Base-by-base conservation (phyloP, 257 asterid genomes). In the Solanum infundibuliforme region DNA sequence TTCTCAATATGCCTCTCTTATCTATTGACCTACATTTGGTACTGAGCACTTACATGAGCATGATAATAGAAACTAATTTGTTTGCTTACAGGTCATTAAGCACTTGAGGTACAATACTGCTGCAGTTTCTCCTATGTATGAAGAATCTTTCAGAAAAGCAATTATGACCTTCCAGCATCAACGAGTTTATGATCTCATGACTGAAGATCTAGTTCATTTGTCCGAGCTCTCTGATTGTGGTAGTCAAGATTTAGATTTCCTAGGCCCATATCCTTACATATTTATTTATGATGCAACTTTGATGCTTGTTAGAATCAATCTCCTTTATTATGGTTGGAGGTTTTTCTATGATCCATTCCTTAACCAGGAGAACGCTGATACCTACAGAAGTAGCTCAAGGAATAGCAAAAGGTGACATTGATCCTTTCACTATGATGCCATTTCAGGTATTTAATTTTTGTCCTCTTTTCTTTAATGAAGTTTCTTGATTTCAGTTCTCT, bases 211-310 rank as follows among this genome's bases (percentile, higher is more conserved):
- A 86, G 91, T 93, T 41, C 92, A 95, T 91, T 89, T 97, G 58
- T 91, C 97, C 29, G 92, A 93, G 91, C 93, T 94, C 69, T 86
- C 88, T 87, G 94, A 85, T 62, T 20, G 81, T 83, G 71, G 86
- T 12, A 90, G 90, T 88, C 95, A 92, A 84, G 93, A 91, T 90
- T 88, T 92, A 36, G 98, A 94, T 84, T 97, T 97, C 93, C 90
- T 96, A 90, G 99, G 99, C 41, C 98, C 99, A 95, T 97, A 97
- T 97, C 99, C 98, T 95, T 93, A 84, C 90, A 86, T 81, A 69
- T 38, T 83, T 48, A 41, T 46, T 83, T 72, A 58, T 62, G 32
- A 48, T 79, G 18, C 85, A 66, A 68, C 88, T 79, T 29, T 25
- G 79, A 87, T n/a, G 21, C 85, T 85, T 86, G 43, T 32, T 60